Base-by-base conservation (phyloP, 345 rosid genomes). In the Lumnitzera racemosa region DNA sequence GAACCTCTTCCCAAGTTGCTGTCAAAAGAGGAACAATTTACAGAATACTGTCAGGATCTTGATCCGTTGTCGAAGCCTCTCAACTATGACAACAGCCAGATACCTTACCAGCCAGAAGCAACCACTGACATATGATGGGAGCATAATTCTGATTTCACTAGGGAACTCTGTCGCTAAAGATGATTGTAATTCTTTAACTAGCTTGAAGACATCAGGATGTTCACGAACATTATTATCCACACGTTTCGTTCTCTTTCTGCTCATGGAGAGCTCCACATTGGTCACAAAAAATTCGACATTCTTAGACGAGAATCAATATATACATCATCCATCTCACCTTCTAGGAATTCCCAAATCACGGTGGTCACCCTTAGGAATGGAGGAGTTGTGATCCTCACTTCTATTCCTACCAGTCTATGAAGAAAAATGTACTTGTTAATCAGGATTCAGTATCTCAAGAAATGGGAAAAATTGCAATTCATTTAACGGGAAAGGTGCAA, bases 1-100 rank as follows among this genome's bases (percentile, higher is more conserved):
- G 68, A 80, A 80, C 57, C 62, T 65, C 78, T 70, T 74, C 13
- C 81, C 81, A 61, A 79, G 80, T 67, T 75, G 80, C 83, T 79
- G 83, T 24, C 53, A 60, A 20, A 43, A 51, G 41, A 20, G 67
- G 50, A 59, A 56, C 36, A 68, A 47, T 55, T 36, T 17, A 49
- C 36, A 55, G 24, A 31, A 56, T 41, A 17, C 12, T 46, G 49
- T 59, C 55, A 29, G 36, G 36, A 29, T 29, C 36, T 29, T 1
- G 3, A 29, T 29, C 7, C 36, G 7, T 29, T 6, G 36, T 29
- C 36, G 7, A 29, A 29, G 1, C 36, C 36, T 29, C 61, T 24
- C 36, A 68, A 64, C 49, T 66, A 46, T 24, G 53, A 36, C 61
- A 25, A 64, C 13, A 65, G 46, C 58, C 53, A 55, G 27, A 24